Percentiles rank a stretch among this genome's conserved stretches.
Evolutionary conservation across 495 filamentous ascomycete species (phyloP).

Genomic region (Hypoxylon perforatum): DNA sequence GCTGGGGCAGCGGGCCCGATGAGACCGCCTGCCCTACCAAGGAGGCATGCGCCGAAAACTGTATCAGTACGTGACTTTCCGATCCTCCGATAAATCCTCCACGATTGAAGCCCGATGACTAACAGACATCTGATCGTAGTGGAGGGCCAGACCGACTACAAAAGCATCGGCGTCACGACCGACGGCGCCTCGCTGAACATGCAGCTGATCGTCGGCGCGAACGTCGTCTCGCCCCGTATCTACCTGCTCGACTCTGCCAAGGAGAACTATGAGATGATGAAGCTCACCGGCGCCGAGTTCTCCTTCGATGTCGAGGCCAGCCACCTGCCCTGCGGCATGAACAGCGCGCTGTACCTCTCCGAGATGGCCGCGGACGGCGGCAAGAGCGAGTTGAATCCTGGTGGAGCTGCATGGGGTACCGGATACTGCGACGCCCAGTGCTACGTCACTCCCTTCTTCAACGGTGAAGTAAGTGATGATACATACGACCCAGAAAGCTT

Average conservation of each 20-base stretch:
- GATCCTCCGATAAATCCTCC: not conserved
- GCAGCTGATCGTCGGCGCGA: slow-evolving; percentile 52
- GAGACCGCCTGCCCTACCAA: slow-evolving; percentile 60
- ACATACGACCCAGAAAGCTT: not conserved
- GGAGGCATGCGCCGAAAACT: slow-evolving; percentile 62
- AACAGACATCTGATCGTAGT: slow-evolving; percentile 14
- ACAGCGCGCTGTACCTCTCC: slow-evolving; percentile 74
- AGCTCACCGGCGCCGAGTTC: slow-evolving; percentile 68
- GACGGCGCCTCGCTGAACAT: slow-evolving; percentile 54
- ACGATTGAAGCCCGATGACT: slow-evolving; percentile 5
- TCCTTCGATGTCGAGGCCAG: slow-evolving; percentile 73
- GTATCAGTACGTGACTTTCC: slow-evolving; percentile 46
- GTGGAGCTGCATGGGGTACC: slow-evolving; percentile 72
- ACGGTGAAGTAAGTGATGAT: slow-evolving; percentile 59
- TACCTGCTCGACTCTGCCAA: slow-evolving; percentile 68
- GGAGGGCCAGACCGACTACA: slow-evolving; percentile 54
- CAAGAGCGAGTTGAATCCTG: slow-evolving; percentile 64
- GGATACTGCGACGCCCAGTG: slow-evolving; percentile 81
- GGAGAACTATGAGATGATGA: slow-evolving; percentile 68
- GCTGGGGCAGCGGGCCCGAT: slow-evolving; percentile 58
- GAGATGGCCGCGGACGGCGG: slow-evolving; percentile 71
- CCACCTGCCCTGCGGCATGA: slow-evolving; percentile 71
- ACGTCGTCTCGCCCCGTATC: slow-evolving; percentile 62
- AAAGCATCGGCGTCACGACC: slow-evolving; percentile 57
- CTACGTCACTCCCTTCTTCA: slow-evolving; percentile 64